Conservation (phyloP, 306 rosid genomes). For the Pueraria montana region DNA sequence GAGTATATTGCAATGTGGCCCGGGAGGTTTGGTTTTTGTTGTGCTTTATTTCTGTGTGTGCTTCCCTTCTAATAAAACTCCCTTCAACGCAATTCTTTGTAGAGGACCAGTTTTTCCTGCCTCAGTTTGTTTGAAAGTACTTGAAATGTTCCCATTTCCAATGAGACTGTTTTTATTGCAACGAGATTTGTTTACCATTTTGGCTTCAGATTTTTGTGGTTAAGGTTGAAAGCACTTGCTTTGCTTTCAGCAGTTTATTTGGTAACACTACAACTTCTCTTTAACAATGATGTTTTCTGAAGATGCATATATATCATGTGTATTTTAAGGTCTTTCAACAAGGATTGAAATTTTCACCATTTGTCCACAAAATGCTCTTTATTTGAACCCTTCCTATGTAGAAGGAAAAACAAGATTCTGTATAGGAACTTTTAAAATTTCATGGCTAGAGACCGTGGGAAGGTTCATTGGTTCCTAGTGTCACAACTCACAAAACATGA, state of each 20-base stretch:
- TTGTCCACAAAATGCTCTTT: background rate
- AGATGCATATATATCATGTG: background rate
- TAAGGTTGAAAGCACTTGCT: background rate
- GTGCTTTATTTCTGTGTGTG: constrained; percentile 29
- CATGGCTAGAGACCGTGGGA: background rate
- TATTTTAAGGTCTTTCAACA: background rate
- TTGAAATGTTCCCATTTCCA: constrained; percentile 2
- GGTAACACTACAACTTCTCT: background rate
- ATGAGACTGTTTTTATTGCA: background rate
- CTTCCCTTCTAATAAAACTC: constrained; percentile 32
- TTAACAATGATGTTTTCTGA: background rate
- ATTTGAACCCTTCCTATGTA: background rate
- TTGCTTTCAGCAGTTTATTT: background rate
- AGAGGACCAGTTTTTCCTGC: background rate
- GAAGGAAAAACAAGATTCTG: background rate
- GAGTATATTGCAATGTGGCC: constrained; percentile 36
- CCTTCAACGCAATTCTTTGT: constrained; percentile 24
- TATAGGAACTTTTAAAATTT: background rate
- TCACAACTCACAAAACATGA: background rate
- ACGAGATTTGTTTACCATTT: constrained; percentile 15
- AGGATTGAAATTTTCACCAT: background rate
- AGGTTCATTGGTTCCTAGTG: background rate
- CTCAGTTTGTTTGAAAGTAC: background rate
- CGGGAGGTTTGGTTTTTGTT: constrained; percentile 34
- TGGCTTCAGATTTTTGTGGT: constrained; percentile 4